Evolutionary conservation across 2,329 filamentous ascomycete genomes (phyloP).

Genomic region (Epicoccum nigrum): DNA sequence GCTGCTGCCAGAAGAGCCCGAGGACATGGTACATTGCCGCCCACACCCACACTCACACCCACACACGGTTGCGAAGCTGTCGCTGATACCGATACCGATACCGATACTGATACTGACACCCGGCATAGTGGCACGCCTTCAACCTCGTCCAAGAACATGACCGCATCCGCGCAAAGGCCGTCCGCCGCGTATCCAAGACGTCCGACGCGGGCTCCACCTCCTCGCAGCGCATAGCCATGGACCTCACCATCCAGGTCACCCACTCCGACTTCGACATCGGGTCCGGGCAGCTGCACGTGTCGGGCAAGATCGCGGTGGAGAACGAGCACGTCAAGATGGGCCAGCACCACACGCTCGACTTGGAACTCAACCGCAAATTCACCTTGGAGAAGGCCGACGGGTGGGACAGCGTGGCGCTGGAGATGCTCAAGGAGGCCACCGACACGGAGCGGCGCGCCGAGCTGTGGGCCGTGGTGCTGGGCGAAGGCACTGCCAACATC

Average conservation of each 20-base stretch:
- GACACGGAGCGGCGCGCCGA: constrained; percentile 80
- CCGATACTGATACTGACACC: constrained; percentile 5
- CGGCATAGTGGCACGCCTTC: constrained; percentile 73
- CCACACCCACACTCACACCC: not conserved
- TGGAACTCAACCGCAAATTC: constrained; percentile 87
- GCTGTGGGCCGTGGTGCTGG: constrained; percentile 90
- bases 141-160: constrained; percentile 73
- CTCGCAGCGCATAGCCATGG: constrained; percentile 68
- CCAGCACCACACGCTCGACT: constrained; percentile 74
- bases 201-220: constrained; percentile 65
- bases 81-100: no score
- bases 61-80: no score
- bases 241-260: constrained; percentile 69
- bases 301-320: constrained; percentile 68
- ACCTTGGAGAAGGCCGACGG: constrained; percentile 80
- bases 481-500: constrained; percentile 83
- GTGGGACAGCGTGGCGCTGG: constrained; percentile 89
- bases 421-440: constrained; percentile 78
- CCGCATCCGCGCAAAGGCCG: constrained; percentile 67
- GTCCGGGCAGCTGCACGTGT: constrained; percentile 71
- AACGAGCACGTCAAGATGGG: constrained; percentile 72
- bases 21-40: constrained; percentile 67
- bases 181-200: constrained; percentile 69
- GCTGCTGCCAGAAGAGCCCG: constrained; percentile 72
- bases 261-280: constrained; percentile 73